Evolutionary conservation across 352 stramenopile species (phyloP), one percentile per base, ranked within the genome.

Genomic region (Phytophthora constricta): DNA sequence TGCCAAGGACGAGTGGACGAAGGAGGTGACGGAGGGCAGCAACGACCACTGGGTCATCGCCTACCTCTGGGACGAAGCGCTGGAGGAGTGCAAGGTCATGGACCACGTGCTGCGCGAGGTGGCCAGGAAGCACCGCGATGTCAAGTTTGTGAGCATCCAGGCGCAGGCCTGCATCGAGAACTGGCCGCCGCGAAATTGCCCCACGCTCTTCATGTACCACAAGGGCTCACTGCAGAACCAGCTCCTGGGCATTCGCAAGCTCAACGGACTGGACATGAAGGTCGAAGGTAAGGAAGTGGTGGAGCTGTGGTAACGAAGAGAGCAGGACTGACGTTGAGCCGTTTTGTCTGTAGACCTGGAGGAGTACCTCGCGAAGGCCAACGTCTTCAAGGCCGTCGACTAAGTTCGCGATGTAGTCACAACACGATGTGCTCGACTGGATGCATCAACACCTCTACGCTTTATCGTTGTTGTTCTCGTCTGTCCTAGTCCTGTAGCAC

Each of bases 141-240:
- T 98, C 60, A 98, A 98, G 74, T 97, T 98, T 57, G 89, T 98
- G 57, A 96, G 90, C 67, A 98, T 98, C 63, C 88, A 95, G 58
- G 91, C 87, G 27, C 89, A 93, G 57, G 82, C 89, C 8, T 95
- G 87, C 26, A 92, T 98, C 47, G 91, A 98, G 72, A 98, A 98
- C 72, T 98, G 91, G 92, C 93, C 93, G 25, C 58, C 88, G 28
- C 73, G 80, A 49, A 98, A 98, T 79, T 92, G 96, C 66, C 93
- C 93, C 26, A 97, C 92, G 46, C 78, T 98, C 27, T 98, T 98
- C 70, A 91, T 98, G 79, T 98, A 98, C 79, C 77, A 94, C 58
- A 89, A 98, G 54, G 90, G 91, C 11, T 65, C 77, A 20, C 81
- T 98, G 19, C 77, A 92, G 79, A 96, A 93, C 63, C 92, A 98